Conservation (phyloP, 2,329 filamentous ascomycete species). For the Phaeosphaeriaceae sp. region DNA sequence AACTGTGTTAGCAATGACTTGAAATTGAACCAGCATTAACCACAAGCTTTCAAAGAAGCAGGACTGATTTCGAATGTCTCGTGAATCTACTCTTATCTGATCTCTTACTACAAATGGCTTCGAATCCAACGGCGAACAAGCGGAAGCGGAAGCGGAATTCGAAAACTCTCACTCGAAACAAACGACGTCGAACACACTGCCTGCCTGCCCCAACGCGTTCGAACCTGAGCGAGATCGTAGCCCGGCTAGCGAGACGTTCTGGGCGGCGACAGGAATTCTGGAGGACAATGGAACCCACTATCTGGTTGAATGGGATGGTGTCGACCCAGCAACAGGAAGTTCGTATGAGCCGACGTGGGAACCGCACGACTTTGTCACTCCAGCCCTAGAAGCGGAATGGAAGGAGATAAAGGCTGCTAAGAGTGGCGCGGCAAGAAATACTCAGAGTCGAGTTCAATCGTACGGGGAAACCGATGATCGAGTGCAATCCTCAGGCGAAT, state of each 20-base stretch:
- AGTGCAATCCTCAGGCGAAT: constrained; percentile 2
- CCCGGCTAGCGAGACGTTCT: constrained; percentile 7
- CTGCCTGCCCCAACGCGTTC: constrained; percentile 2
- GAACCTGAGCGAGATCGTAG: neutral
- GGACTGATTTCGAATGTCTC: too few relatives aligned
- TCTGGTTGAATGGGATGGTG: constrained; percentile 9
- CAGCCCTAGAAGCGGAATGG: too few relatives aligned
- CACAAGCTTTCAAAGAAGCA: too few relatives aligned
- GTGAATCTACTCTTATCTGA: too few relatives aligned
- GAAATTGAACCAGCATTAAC: too few relatives aligned
- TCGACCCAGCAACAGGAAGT: constrained; percentile 7
- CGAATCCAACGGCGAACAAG: constrained; percentile 8
- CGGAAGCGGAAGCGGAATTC: constrained; percentile 6
- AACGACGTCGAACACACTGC: constrained; percentile 4
- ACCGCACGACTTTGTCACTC: constrained; percentile 6
- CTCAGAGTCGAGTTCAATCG: constrained; percentile 2
- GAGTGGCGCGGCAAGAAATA: constrained; percentile 4
- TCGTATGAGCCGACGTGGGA: constrained; percentile 6
- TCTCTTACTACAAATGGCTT: constrained; percentile 1
- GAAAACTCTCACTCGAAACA: constrained; percentile 2
- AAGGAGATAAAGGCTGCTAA: constrained; percentile 5
- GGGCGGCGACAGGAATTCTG: constrained; percentile 8
- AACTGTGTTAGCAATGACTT: too few relatives aligned
- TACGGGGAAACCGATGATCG: constrained; percentile 2
- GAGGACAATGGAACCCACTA: constrained; percentile 8